Conservation (phyloP, 352 stramenopile species). For the Pythium biforme region DNA sequence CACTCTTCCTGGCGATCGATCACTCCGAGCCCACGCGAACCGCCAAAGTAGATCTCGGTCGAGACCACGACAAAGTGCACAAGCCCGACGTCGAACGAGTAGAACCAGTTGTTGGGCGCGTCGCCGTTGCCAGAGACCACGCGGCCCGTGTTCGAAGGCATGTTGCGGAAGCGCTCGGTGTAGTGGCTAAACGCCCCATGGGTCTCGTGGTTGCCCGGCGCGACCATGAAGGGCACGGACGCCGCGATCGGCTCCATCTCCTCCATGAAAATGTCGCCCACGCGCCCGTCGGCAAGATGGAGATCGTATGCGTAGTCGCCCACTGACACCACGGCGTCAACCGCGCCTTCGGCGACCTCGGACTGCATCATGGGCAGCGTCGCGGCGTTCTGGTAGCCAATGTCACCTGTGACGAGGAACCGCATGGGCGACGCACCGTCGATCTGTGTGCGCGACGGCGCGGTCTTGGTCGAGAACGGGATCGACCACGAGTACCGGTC, state of each 20-base stretch:
- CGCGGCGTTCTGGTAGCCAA: constrained; percentile 87
- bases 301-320: constrained; percentile 91
- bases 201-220: constrained; percentile 90
- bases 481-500: constrained; percentile 78
- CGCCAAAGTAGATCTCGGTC: constrained; percentile 89
- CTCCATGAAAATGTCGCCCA: constrained; percentile 91
- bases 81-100: constrained; percentile 84
- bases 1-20: constrained; percentile 63
- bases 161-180: constrained; percentile 81
- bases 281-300: constrained; percentile 69
- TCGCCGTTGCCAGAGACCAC: constrained; percentile 51
- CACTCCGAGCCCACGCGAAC: constrained; percentile 47
- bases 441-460: constrained; percentile 37
- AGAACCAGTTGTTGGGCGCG: constrained; percentile 89
- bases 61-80: constrained; percentile 87
- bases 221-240: constrained; percentile 88
- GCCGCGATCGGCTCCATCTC: constrained; percentile 85
- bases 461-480: constrained; percentile 74
- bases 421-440: constrained; percentile 38
- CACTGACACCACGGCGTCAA: constrained; percentile 84
- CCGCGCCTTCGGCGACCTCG: constrained; percentile 65
- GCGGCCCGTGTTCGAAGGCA: constrained; percentile 72
- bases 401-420: constrained; percentile 84
- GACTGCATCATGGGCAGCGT: constrained; percentile 90
- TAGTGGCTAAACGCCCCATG: constrained; percentile 85